Evolutionary conservation across 352 stramenopile species (phyloP), one percentile per base, ranked within the genome.

Genomic region (Globisporangium alternatum): DNA sequence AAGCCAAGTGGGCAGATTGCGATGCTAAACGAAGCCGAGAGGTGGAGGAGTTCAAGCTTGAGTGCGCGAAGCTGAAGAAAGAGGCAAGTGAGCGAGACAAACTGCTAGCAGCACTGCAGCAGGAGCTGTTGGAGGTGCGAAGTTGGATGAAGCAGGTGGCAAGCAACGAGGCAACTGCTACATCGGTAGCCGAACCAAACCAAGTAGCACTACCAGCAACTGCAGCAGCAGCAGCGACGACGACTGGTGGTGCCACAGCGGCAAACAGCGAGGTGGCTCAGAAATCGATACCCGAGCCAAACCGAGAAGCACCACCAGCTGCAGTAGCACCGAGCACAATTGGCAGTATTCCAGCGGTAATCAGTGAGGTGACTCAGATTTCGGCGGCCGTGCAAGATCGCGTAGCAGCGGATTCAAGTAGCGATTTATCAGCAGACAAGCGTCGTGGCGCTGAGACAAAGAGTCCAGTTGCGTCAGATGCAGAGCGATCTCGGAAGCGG

Each of bases 21-120:
- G 31, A 31, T 21, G 30, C 1, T 5, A 19, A 44, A 33, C 51
- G 9, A 30, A 13, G 22, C 6, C 9, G 21, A 57, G 51, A 57
- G 51, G 19, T 39, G 31, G 4, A 30, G 2, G 19, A 12, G 51
- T 17, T 57, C 51, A 57, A 25, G 30, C 28, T 17, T 22, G 51
- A 57, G 17, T 30, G 33, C 19, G 49, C 28, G 15, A 56, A 56
- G 15, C 2, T 56, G 51, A 17, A 55, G 48, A 55, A 55, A 37
- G 48, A 55, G 25, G 48, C 48, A 21, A n/a, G 48, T 13, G 25
- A 31, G 25, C 17, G 25, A 6, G 48, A 39, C 19, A 12, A 33
- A 10, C 13, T 13, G 17, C 5, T 55, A 12, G 25, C 17, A n/a
- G 39, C 31, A 13, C 22, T 55, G n/a, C 37, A n/a, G 10, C 48